Conservation (phyloP, 2,329 filamentous ascomycete species). For the Hypoxylon sp. region DNA sequence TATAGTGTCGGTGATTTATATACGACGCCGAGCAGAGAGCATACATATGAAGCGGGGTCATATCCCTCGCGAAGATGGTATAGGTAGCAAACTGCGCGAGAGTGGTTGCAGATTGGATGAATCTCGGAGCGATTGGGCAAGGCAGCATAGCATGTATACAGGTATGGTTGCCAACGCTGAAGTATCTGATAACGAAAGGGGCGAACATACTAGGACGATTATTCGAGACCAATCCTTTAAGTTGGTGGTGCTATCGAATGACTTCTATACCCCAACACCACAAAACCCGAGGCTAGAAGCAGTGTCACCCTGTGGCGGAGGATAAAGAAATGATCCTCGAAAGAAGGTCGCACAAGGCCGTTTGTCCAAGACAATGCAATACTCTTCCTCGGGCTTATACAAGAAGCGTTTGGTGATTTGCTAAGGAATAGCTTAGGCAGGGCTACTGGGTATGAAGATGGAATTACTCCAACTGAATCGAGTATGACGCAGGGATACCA, state of each 20-base stretch:
- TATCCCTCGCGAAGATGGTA: constrained; percentile 8
- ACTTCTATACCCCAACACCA: constrained; percentile 4
- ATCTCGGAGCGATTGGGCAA: constrained; percentile 8
- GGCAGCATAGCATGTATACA: neutral
- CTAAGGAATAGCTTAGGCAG: neutral
- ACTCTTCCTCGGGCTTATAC: constrained; percentile 20
- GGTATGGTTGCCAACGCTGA: neutral
- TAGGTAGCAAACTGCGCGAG: constrained; percentile 20
- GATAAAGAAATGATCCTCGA: constrained; percentile 20
- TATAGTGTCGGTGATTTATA: constrained; percentile 6
- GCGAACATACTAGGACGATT: constrained; percentile 26
- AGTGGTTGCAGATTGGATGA: neutral
- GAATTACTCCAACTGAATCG: constrained; percentile 20
- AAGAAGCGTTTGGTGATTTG: constrained; percentile 17
- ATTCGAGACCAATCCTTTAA: constrained; percentile 1
- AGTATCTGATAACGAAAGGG: constrained; percentile 9
- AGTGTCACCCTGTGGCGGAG: constrained; percentile 24
- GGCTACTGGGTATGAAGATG: neutral
- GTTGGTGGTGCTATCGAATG: constrained; percentile 13
- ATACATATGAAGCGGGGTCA: constrained; percentile 21
- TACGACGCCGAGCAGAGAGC: constrained; percentile 3
- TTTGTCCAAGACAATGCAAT: constrained; percentile 22
- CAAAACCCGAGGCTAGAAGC: constrained; percentile 22
- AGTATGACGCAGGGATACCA: constrained; percentile 23
- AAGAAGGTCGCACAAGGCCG: constrained; percentile 11